phyloP scores from a whole-genome alignment of 2,329 filamentous ascomycete species.

The Albophoma yamanashiensis region DNA sequence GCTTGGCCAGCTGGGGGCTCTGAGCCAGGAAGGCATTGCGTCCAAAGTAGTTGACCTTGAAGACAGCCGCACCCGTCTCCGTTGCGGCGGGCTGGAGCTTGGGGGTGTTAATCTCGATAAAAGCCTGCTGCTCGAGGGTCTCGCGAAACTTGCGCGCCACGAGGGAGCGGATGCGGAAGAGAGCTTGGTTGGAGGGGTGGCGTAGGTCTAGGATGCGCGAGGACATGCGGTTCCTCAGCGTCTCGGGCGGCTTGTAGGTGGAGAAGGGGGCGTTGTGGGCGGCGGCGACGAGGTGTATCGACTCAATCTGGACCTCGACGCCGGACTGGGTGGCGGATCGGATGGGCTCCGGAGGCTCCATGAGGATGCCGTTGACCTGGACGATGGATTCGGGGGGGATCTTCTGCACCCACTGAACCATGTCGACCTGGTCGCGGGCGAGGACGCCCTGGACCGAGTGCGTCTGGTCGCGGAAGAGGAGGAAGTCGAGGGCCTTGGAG shows the following conservation, averaged over 20 bases:
- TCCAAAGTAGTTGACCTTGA: slow-evolving; percentile 86
- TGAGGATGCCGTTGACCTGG: slow-evolving; percentile 62
- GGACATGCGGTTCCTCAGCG: slow-evolving; percentile 55
- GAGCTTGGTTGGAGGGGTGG: slow-evolving; percentile 75
- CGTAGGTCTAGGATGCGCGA: slow-evolving; percentile 78
- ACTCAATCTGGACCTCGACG: slow-evolving; percentile 60
- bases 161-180: slow-evolving; percentile 78
- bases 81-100: slow-evolving; percentile 86
- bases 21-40: slow-evolving; percentile 81
- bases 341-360: slow-evolving; percentile 63
- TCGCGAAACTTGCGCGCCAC: slow-evolving; percentile 72
- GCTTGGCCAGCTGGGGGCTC: slow-evolving; percentile 84
- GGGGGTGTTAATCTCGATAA: slow-evolving; percentile 89
- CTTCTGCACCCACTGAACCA: slow-evolving; percentile 82
- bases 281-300: slow-evolving; percentile 39
- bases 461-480: slow-evolving; percentile 77
- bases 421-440: slow-evolving; percentile 43
- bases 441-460: slow-evolving; percentile 79
- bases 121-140: slow-evolving; percentile 63
- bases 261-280: slow-evolving; percentile 38
- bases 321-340: slow-evolving; percentile 66
- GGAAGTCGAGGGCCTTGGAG: slow-evolving; percentile 73
- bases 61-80: slow-evolving; percentile 84
- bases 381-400: slow-evolving; percentile 70
- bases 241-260: slow-evolving; percentile 54